These are phyloP conservation scores for Penicillium lividum DNA, from an alignment of 495 filamentous ascomycete genomes.

Conservation along the genomic window DNA sequence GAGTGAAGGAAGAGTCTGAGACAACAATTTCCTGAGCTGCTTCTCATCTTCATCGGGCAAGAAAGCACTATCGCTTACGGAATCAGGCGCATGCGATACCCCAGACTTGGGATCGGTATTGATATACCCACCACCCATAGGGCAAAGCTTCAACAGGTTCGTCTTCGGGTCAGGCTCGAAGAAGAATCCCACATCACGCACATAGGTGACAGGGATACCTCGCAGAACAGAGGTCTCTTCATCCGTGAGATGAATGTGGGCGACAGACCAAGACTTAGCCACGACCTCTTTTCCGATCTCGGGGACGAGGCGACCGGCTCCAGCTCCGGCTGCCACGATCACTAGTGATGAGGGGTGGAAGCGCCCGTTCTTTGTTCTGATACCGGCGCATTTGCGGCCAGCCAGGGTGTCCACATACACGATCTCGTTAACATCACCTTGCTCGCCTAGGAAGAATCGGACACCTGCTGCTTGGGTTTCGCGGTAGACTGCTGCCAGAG, in stretches of 20 bases:
- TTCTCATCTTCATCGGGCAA: conserved; percentile 52
- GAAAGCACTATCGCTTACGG: conserved; percentile 37
- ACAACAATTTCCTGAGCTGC: conserved; percentile 44
- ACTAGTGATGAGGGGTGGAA: conserved; percentile 38
- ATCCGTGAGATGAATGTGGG: conserved; percentile 54
- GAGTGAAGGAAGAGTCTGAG: conserved; percentile 50
- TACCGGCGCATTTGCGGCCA: conserved; percentile 30
- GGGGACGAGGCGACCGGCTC: conserved; percentile 40
- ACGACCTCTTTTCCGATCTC: conserved; percentile 41
- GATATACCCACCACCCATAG: conserved; percentile 54
- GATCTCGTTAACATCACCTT: conserved; percentile 27
- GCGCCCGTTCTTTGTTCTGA: conserved; percentile 38
- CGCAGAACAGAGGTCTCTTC: conserved; percentile 51
- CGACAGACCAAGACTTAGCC: conserved; percentile 54
- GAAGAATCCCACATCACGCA: conserved; percentile 58
- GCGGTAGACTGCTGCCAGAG: conserved; percentile 32
- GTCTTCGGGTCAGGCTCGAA: conserved; percentile 59
- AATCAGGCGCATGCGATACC: conserved; percentile 32
- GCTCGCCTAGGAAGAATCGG: conserved; percentile 37
- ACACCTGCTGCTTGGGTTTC: conserved; percentile 35
- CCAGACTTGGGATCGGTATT: conserved; percentile 44
- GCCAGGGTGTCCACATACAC: conserved; percentile 26
- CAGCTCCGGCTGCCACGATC: conserved; percentile 48
- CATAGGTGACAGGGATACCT: conserved; percentile 56
- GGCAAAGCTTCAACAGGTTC: conserved; percentile 55